Percentiles rank a stretch among this genome's conserved stretches.
These are phyloP conservation scores for Melaleuca alternifolia DNA, from an alignment of 345 rosid genomes.

Conservation along the genomic window DNA sequence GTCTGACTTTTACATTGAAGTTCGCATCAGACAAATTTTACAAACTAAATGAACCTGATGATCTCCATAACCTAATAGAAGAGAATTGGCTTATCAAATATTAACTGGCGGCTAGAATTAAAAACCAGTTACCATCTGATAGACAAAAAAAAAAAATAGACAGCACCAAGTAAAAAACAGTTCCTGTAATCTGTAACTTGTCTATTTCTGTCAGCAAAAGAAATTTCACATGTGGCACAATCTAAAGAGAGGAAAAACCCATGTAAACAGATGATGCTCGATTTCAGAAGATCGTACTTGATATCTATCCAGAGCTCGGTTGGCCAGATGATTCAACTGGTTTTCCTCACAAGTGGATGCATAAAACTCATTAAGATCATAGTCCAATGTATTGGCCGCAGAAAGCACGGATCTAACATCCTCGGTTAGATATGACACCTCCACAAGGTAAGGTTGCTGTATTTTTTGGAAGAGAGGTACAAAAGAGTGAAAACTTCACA, in stretches of 20 bases:
- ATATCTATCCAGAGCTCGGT: slow-evolving; percentile 44
- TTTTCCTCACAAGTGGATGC: slow-evolving; percentile 30
- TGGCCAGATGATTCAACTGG: slow-evolving; percentile 16
- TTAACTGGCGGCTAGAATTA: neutral
- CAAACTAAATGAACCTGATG: neutral
- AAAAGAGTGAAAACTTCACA: neutral
- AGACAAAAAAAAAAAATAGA: neutral
- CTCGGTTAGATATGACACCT: slow-evolving; percentile 59
- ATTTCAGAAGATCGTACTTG: slow-evolving; percentile 27
- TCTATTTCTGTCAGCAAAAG: neutral
- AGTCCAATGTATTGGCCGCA: slow-evolving; percentile 65
- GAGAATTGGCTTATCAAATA: neutral
- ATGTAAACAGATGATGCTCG: neutral
- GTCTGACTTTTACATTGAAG: neutral
- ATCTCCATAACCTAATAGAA: neutral
- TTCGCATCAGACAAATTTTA: neutral
- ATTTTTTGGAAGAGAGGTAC: slow-evolving; percentile 10
- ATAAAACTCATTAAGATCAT: slow-evolving; percentile 48
- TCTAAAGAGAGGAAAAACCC: neutral
- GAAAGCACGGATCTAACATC: slow-evolving; percentile 74
- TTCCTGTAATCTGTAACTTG: neutral
- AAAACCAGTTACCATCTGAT: neutral
- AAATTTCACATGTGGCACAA: neutral
- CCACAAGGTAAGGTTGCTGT: slow-evolving; percentile 67
- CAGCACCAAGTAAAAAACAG: neutral